These are phyloP conservation scores for Solanum chilense DNA, from an alignment of 257 asterid species.

Conservation along the genomic window DNA sequence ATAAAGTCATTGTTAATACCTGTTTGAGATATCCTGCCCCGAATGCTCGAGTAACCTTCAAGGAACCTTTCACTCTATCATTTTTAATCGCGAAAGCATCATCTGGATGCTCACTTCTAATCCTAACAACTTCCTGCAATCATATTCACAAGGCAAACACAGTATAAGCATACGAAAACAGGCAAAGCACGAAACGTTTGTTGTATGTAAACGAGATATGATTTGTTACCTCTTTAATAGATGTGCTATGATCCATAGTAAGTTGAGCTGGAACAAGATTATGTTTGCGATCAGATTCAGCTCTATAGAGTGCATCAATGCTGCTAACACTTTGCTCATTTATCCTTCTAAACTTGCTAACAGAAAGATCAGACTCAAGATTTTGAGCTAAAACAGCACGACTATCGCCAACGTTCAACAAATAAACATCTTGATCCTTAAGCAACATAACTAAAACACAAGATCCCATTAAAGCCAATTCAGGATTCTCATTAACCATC, in stretches of 20 bases:
- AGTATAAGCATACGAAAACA: not conserved
- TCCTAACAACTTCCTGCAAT: constrained; percentile 69
- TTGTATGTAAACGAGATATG: not conserved
- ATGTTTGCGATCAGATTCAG: constrained; percentile 45
- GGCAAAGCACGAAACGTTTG: not conserved
- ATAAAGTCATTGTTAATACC: constrained; percentile 14
- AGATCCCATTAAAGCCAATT: constrained; percentile 93
- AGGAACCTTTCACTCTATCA: constrained; percentile 79
- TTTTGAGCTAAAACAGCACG: constrained; percentile 69
- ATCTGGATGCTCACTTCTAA: constrained; percentile 57
- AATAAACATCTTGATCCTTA: constrained; percentile 81
- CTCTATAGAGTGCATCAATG: constrained; percentile 39
- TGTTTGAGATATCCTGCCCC: constrained; percentile 94
- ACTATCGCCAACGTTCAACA: constrained; percentile 94
- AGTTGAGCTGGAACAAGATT: constrained; percentile 57
- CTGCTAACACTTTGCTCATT: constrained; percentile 12
- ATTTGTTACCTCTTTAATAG: constrained; percentile 51
- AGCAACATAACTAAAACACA: constrained; percentile 90
- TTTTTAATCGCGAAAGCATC: constrained; percentile 63
- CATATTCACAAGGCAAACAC: not conserved
- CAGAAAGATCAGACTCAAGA: constrained; percentile 24
- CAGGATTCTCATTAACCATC: constrained; percentile 84
- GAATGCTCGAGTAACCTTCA: constrained; percentile 92
- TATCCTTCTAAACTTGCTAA: constrained; percentile 15
- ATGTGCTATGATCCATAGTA: constrained; percentile 83